phyloP scores from a whole-genome alignment of 495 filamentous ascomycete species.

The Penicillium steckii region DNA sequence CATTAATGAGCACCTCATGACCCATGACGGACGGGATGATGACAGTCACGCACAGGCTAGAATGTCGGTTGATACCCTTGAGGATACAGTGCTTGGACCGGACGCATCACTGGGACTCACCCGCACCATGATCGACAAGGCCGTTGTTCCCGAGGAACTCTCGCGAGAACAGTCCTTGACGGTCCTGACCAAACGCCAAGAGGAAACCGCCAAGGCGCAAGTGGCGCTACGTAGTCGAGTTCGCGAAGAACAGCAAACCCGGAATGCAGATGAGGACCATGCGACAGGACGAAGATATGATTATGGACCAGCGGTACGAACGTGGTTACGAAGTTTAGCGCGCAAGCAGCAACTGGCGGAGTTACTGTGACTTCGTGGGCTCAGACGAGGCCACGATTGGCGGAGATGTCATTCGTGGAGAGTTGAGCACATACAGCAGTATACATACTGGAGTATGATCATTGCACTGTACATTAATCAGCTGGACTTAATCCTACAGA shows the following conservation, averaged over 20 bases:
- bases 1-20: conserved; percentile 32
- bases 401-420: too few relatives aligned
- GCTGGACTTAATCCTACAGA: too few relatives aligned
- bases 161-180: conserved; percentile 7
- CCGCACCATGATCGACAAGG: conserved; percentile 30
- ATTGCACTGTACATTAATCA: too few relatives aligned
- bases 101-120: conserved; percentile 36
- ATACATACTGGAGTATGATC: too few relatives aligned
- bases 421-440: too few relatives aligned
- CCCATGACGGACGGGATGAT: not conserved
- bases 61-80: not conserved
- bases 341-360: conserved; percentile 38
- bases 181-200: conserved; percentile 11
- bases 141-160: conserved; percentile 12
- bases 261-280: conserved; percentile 43
- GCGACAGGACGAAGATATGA: conserved; percentile 47
- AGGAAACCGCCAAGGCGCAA: conserved; percentile 34
- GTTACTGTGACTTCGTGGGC: conserved; percentile 12
- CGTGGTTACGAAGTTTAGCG: conserved; percentile 44
- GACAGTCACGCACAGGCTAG: not conserved
- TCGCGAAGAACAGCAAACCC: conserved; percentile 41
- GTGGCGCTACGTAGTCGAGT: conserved; percentile 35
- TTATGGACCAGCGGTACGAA: conserved; percentile 45
- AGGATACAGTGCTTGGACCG: conserved; percentile 31
- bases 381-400: conserved; percentile 5